A percentile compares a stretch with the other conserved stretches of the same genome.
These are phyloP conservation scores for Eutrema salsugineum DNA, from an alignment of 441 rosid genomes.

Conservation along the genomic window DNA sequence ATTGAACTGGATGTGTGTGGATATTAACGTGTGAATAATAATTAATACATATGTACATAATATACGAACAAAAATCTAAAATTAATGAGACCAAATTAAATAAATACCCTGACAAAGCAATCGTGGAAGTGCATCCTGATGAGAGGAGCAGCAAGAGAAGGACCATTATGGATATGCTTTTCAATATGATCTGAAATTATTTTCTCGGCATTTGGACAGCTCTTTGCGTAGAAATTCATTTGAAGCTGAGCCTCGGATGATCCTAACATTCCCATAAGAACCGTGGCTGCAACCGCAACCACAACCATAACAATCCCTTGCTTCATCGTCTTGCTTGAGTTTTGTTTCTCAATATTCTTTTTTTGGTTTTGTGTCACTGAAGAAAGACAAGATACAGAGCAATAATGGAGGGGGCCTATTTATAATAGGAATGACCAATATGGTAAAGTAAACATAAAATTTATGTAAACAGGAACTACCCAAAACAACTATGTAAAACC, in stretches of 20 bases:
- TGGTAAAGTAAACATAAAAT: not conserved
- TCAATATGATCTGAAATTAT: slow-evolving; percentile 50
- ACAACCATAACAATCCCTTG: not conserved
- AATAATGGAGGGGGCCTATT: slow-evolving; percentile 20
- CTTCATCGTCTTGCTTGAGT: slow-evolving; percentile 17
- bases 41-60: not conserved
- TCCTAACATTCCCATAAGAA: slow-evolving; percentile 33
- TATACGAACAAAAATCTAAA: not conserved
- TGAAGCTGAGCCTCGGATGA: slow-evolving; percentile 50
- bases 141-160: slow-evolving; percentile 76
- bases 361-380: slow-evolving; percentile 19
- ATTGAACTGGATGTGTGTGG: not conserved
- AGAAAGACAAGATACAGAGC: slow-evolving; percentile 16
- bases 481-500: not conserved
- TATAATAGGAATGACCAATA: slow-evolving; percentile 9
- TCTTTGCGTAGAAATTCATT: slow-evolving; percentile 51
- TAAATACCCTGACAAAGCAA: slow-evolving; percentile 75
- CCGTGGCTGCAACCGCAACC: slow-evolving; percentile 21
- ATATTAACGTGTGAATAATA: not conserved
- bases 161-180: slow-evolving; percentile 54
- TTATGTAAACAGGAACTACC: not conserved
- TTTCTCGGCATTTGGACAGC: slow-evolving; percentile 80
- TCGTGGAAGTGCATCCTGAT: slow-evolving; percentile 89
- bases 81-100: not conserved
- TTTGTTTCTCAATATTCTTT: slow-evolving; percentile 7